Percentiles rank a stretch among this genome's conserved stretches.
Evolutionary conservation across 176 grass and related monocot genomes (phyloP).

Genomic region (Rhynchospora breviuscula): DNA sequence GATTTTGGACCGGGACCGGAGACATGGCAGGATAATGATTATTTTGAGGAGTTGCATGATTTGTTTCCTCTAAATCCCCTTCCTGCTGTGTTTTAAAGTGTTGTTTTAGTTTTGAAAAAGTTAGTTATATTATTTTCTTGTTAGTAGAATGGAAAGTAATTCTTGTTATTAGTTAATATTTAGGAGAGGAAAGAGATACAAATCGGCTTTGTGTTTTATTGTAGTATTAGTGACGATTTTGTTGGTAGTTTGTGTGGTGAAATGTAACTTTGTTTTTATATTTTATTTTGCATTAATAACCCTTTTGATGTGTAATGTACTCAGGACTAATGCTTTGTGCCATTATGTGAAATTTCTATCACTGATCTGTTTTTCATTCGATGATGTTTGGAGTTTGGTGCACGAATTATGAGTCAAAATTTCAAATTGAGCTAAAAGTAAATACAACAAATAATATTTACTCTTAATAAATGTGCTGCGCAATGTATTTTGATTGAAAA

Average conservation of each 20-base stretch:
- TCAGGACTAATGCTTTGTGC: background rate
- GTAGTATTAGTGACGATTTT: conserved; percentile 16
- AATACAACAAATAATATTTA: background rate
- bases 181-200: conserved; percentile 19
- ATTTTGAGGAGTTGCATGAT: conserved; percentile 87
- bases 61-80: conserved; percentile 77
- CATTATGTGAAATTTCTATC: background rate
- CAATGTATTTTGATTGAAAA: background rate
- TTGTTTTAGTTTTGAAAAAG: background rate
- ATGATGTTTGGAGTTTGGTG: background rate
- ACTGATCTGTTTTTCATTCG: background rate
- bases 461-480: background rate
- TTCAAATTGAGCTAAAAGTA: background rate
- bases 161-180: conserved; percentile 12
- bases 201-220: conserved; percentile 7
- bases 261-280: background rate
- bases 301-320: background rate
- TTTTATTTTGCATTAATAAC: background rate
- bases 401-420: background rate
- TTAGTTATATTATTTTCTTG: conserved; percentile 19
- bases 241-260: background rate
- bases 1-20: conserved; percentile 1
- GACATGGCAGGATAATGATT: conserved; percentile 61
- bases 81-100: conserved; percentile 69
- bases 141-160: conserved; percentile 7